These are phyloP conservation scores for Persicaria tinctoria DNA, from an alignment of 148 eudicot species.

Conservation along the genomic window DNA sequence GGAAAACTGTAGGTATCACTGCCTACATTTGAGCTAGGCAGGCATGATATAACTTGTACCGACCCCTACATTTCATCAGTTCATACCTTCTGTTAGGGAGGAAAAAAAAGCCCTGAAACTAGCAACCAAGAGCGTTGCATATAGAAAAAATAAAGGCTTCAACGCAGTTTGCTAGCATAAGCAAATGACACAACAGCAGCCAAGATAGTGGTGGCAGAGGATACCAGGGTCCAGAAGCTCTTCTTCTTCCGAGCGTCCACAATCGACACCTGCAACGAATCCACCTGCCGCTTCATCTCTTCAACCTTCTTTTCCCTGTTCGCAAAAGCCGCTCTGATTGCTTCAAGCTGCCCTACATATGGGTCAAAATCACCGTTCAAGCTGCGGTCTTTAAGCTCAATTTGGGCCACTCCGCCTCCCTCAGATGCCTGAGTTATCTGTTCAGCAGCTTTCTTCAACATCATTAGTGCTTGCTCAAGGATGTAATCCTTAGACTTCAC, in stretches of 20 bases:
- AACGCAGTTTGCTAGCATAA: slow-evolving; percentile 46
- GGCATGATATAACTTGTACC: not conserved
- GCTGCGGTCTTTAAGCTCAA: slow-evolving; percentile 12
- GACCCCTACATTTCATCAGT: not conserved
- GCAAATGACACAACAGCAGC: slow-evolving; percentile 74
- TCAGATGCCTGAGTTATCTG: slow-evolving; percentile 16
- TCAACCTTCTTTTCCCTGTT: slow-evolving; percentile 40
- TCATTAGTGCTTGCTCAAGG: slow-evolving; percentile 25
- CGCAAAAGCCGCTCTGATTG: slow-evolving; percentile 44
- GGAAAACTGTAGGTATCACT: not conserved
- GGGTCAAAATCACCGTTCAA: slow-evolving; percentile 34
- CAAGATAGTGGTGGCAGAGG: slow-evolving; percentile 65
- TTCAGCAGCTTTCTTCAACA: slow-evolving; percentile 37
- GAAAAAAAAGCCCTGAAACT: not conserved
- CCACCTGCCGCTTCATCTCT: slow-evolving; percentile 49
- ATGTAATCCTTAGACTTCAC: slow-evolving; percentile 27
- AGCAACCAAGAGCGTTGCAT: slow-evolving; percentile 8
- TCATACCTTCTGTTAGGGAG: not conserved
- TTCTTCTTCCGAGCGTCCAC: slow-evolving; percentile 52
- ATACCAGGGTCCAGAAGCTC: slow-evolving; percentile 62
- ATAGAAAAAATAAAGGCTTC: not conserved
- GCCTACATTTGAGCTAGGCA: slow-evolving; percentile 5
- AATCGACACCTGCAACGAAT: slow-evolving; percentile 34
- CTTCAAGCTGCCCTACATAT: slow-evolving; percentile 38
- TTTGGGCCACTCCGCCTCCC: slow-evolving; percentile 6